Percentiles rank a stretch among this genome's conserved stretches.
phyloP scores from a whole-genome alignment of 2,329 filamentous ascomycete genomes.

The Pseudogymnoascus sp. region DNA sequence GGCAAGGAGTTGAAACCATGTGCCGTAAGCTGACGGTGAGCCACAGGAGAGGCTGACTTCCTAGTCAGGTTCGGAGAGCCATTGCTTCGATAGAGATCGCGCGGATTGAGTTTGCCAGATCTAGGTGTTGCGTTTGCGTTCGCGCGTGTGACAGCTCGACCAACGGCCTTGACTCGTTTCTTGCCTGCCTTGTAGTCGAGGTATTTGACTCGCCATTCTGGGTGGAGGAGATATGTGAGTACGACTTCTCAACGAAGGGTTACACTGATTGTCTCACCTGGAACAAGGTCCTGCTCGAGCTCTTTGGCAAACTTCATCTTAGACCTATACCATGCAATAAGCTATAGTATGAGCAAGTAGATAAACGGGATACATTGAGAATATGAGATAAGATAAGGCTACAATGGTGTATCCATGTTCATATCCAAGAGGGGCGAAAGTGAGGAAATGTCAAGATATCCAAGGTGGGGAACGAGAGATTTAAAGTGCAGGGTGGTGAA shows the following conservation, averaged over 20 bases:
- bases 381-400: background rate
- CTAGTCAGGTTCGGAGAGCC: background rate
- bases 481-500: background rate
- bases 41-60: background rate
- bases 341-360: background rate
- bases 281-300: conserved; percentile 78
- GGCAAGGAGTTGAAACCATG: background rate
- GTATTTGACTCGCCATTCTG: conserved; percentile 89
- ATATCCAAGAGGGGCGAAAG: conserved; percentile 1
- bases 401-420: background rate
- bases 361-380: background rate
- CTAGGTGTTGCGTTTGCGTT: conserved; percentile 46
- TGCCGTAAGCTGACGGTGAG: background rate
- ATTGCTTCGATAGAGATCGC: conserved; percentile 10
- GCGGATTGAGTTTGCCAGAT: conserved; percentile 12
- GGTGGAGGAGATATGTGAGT: conserved; percentile 8
- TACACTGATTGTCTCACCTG: conserved; percentile 44
- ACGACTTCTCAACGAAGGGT: background rate
- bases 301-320: conserved; percentile 65
- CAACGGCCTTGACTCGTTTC: conserved; percentile 82
- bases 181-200: conserved; percentile 94
- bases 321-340: background rate
- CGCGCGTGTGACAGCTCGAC: conserved; percentile 60
- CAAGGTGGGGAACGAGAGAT: conserved; percentile 7
- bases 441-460: background rate